These are phyloP conservation scores for Calycina herbarum DNA, from an alignment of 2,329 filamentous ascomycete species.

Conservation along the genomic window DNA sequence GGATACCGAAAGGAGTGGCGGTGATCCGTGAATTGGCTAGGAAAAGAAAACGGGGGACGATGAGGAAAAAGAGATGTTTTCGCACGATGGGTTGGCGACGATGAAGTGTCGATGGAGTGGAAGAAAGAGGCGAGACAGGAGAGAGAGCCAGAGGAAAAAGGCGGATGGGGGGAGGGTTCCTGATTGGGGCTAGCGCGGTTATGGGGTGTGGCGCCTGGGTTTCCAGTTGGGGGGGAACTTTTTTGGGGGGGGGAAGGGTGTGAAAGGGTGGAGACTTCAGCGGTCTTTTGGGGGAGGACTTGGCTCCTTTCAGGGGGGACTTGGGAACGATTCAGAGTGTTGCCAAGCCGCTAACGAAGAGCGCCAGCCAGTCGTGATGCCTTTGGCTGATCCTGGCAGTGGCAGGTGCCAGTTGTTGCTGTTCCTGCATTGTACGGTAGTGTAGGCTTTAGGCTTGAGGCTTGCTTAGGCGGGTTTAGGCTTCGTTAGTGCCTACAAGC, in stretches of 20 bases:
- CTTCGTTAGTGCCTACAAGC: too few relatives aligned
- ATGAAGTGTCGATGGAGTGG: slow-evolving; percentile 7
- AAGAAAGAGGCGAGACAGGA: neutral
- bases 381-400: too few relatives aligned
- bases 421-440: too few relatives aligned
- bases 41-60: slow-evolving; percentile 34
- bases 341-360: neutral
- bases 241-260: neutral
- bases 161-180: neutral
- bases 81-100: slow-evolving; percentile 10
- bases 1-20: slow-evolving; percentile 52
- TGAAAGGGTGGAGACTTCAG: neutral
- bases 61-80: slow-evolving; percentile 17
- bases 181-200: neutral
- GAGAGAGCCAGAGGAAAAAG: slow-evolving; percentile 4
- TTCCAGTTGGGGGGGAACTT: neutral
- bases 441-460: too few relatives aligned
- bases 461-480: too few relatives aligned
- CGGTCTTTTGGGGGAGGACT: neutral
- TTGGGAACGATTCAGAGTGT: neutral
- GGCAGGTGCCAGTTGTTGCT: too few relatives aligned
- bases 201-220: neutral
- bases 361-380: neutral
- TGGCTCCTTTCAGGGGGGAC: neutral
- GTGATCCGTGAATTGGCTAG: slow-evolving; percentile 41